Evolutionary conservation across 805 yeast species (phyloP).

Genomic region (Naumovozyma dairenensis): DNA sequence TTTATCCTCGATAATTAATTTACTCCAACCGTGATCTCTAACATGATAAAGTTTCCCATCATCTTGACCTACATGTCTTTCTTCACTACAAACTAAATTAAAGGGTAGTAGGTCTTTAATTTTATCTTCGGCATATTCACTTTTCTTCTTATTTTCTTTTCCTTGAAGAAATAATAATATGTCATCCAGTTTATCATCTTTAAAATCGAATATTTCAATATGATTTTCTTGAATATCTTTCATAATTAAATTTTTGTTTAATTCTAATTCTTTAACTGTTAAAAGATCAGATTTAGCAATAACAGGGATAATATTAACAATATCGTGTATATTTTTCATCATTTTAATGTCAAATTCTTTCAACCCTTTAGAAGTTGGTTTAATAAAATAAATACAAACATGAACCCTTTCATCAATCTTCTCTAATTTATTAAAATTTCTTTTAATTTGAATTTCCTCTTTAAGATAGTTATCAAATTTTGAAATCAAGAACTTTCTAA

Average conservation of each 20-base stretch:
- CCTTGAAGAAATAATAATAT: slow-evolving; percentile 4
- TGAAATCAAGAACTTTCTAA: slow-evolving; percentile 52
- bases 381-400: slow-evolving; percentile 67
- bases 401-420: slow-evolving; percentile 70
- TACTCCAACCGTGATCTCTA: slow-evolving; percentile 61
- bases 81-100: slow-evolving; percentile 43
- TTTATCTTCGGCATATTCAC: slow-evolving; percentile 10
- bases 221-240: slow-evolving; percentile 47
- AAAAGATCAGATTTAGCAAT: slow-evolving; percentile 73
- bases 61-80: slow-evolving; percentile 7
- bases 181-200: slow-evolving; percentile 37
- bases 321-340: slow-evolving; percentile 57
- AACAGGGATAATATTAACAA: slow-evolving; percentile 78
- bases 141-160: background rate
- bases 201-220: slow-evolving; percentile 67
- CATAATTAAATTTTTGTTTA: slow-evolving; percentile 44
- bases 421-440: slow-evolving; percentile 39
- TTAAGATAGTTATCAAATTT: slow-evolving; percentile 65
- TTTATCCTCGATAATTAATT: slow-evolving; percentile 45
- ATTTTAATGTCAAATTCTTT: slow-evolving; percentile 47
- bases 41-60: slow-evolving; percentile 35
- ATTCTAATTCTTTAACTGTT: slow-evolving; percentile 51
- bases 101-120: slow-evolving; percentile 49
- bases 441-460: slow-evolving; percentile 64
- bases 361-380: slow-evolving; percentile 44